Evolutionary conservation across 2,329 filamentous ascomycete genomes (phyloP), one percentile per base, ranked within the genome.

Genomic region (Ramularia endophylla): DNA sequence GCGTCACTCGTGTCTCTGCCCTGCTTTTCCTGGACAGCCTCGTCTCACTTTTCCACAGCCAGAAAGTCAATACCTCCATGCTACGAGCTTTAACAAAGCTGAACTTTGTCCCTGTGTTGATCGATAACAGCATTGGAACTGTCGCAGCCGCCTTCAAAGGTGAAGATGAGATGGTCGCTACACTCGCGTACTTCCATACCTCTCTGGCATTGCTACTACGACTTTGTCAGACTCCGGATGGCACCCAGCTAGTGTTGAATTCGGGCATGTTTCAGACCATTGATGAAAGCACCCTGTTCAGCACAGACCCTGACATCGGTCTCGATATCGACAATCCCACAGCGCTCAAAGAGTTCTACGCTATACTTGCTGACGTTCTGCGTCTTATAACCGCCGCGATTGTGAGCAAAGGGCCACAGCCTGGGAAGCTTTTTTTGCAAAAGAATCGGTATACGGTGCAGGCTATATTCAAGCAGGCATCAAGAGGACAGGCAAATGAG

Each of bases 251-350:
- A 49, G 80, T 95, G n/a, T 73, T 97, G 30, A 88, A 94, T 56
- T 85, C 87, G 7, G 90, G 90, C 47, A 74, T 98, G 4, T 90
- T 98, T 69, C 77, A 82, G 32, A 77, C 86, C 0, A 70, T 97
- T 19, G 83, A 85, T 48, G 78, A 83, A 41, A 94, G 88, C 1
- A 79, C 81, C n/a, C 74, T 97, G 16, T 98, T 97, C 62, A 73
- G 81, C 7, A 85, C 85, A 9, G 92, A 98, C 61, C 92, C 92
- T 1, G 92, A 98, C 63, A 80, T 98, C 40, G 88, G 94, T 46
- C 80, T 89, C 43, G 79, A 86, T 52, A 76, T 82, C 41, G 74
- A 81, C 40, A 82, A 87, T 53, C 70, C 78, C 3, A 72, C 75
- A 43, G 83, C 87, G 3, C 73, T 95, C 15, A 78, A 81, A 50